Evolutionary conservation across 2,329 filamentous ascomycete species (phyloP), one percentile per base, ranked within the genome.

Genomic region (Arthrobotrys entomopaga): DNA sequence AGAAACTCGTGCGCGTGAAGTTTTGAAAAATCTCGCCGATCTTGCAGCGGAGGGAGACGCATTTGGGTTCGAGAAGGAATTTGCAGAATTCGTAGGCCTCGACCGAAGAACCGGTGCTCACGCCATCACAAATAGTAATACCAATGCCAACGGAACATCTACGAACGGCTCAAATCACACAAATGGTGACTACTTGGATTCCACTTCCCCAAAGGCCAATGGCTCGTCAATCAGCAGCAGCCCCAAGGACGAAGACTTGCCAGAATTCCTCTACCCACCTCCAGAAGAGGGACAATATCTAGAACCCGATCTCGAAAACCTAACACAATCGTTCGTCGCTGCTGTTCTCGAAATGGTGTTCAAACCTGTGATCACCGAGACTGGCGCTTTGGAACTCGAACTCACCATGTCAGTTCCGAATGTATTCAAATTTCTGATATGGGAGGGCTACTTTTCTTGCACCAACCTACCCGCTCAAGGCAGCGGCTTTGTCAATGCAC

Each of bases 371-470:
- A 65, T 74, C 10, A 58, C 71, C 7, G 71, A 75, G 20, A 53
- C 65, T 6, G 65, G 71, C 1, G 65, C 71, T 20, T 26, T 70
- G n/a, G 65, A 65, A 29, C 26, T 75, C 7, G 71, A 75, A 29
- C 71, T 75, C 38, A 61, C 43, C 10, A 75, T 70, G 58, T 75
- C 60, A 10, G 48, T 70, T 20, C 71, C 71, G 11, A 75, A 75
- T 38, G 65, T 75, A 7, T 70, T 75, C 65, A 75, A 75, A 40
- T 75, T 75, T 19, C 54, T 75, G 2, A 49, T 75, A 16, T 75
- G 65, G 71, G 71, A 75, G 48, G 59, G 53, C 11, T 75, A 75
- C 54, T 75, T 75, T 43, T 69, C 71, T 6, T 75, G 71, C 53
- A 69, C 71, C 15, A 75, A 75, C 20, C 43, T 75, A 6, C 71